Base-by-base conservation (phyloP, 1,139 yeast species). In the Hansenula sp. region DNA sequence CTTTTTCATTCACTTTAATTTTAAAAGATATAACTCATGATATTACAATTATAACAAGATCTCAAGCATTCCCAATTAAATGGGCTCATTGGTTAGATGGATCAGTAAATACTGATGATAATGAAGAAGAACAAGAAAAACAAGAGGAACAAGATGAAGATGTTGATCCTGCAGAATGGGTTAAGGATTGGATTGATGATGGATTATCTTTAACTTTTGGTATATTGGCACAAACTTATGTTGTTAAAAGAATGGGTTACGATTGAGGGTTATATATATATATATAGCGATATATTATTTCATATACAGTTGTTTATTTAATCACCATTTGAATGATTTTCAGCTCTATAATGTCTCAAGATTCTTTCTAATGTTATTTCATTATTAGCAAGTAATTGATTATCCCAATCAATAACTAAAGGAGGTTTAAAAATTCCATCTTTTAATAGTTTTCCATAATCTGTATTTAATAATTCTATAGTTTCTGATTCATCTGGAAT, bases 161-260 rank as follows among this genome's bases (percentile, higher is more conserved):
- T n/a, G 76, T 89, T 32, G 96, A 90, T 60, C 97, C 97, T 12
- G 73, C 88, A 39, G 96, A 87, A 49, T 92, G 98, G 98, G 95
- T 92, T n/a, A 73, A 77, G 39, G 92, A 79, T 44, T 90, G 97
- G 97, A 75, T 92, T 32, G 83, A 78, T 55, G 87, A 85, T 51
- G 95, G 96, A 0, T 69, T 92, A 42, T 79, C 80, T 26, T 71
- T 89, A 50, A 73, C 89, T 27, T 76, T 90, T 47, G 97, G 96
- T 10, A 83, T 87, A 2, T 68, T 87, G 29, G 95, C 97, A 1
- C 98, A 92, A 61, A 79, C 82, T 55, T 92, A 92, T 60, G 95
- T 92, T 33, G 79, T 90, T 39, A 82, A 79, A 61, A 76, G 98
- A 61, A 92, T 92, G 97, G 97, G 96, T 9, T 57, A 37, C 36